Percentiles rank a stretch among this genome's conserved stretches.
These are phyloP conservation scores for Paecilomyces dactylethromorphus DNA, from an alignment of 2,329 filamentous ascomycete species.

Conservation along the genomic window DNA sequence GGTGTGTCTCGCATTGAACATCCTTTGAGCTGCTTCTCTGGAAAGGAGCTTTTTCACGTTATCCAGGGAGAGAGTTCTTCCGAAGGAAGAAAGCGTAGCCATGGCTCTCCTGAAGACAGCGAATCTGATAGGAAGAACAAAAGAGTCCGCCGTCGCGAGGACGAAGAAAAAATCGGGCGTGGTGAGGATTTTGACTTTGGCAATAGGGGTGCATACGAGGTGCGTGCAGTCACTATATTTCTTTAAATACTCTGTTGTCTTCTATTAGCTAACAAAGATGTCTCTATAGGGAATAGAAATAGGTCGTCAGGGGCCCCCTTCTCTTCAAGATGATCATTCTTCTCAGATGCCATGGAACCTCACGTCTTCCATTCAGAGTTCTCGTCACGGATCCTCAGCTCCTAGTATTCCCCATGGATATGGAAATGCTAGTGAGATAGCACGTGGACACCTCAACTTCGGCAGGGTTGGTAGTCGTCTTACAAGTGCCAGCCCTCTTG, in stretches of 20 bases:
- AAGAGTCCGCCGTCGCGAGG: constrained; percentile 32
- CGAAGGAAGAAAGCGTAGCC: constrained; percentile 21
- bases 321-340: constrained; percentile 61
- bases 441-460: constrained; percentile 15
- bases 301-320: constrained; percentile 60
- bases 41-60: constrained; percentile 46
- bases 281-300: constrained; percentile 52
- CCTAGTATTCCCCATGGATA: constrained; percentile 22
- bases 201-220: constrained; percentile 32
- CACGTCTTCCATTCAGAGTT: constrained; percentile 49
- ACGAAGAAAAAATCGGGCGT: constrained; percentile 28
- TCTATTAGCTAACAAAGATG: not conserved
- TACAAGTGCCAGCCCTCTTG: constrained; percentile 55
- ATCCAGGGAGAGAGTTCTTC: constrained; percentile 31
- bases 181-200: constrained; percentile 18
- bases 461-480: constrained; percentile 45
- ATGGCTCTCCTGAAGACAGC: constrained; percentile 15
- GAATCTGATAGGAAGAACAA: constrained; percentile 18
- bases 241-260: constrained; percentile 1
- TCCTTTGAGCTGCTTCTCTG: constrained; percentile 55
- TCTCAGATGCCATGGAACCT: constrained; percentile 65
- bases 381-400: constrained; percentile 37
- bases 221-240: constrained; percentile 6
- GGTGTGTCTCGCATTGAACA: constrained; percentile 35
- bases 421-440: constrained; percentile 27